Percentiles rank a stretch among this genome's conserved stretches.
These are phyloP conservation scores for Yueomyces sinensis DNA, from an alignment of 805 yeast species.

Conservation along the genomic window DNA sequence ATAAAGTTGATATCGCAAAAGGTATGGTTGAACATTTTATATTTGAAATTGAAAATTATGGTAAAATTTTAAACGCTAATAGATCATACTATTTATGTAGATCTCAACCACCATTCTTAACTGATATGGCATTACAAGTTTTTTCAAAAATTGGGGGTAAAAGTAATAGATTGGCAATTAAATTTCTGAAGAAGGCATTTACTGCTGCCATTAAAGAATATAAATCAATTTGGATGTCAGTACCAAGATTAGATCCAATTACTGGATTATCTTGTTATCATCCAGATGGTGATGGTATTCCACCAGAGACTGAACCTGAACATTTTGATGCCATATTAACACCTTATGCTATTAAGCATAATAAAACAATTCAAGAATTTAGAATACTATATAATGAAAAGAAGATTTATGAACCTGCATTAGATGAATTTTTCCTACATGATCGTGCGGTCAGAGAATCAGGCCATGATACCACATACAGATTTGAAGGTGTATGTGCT, in stretches of 20 bases:
- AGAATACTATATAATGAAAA: slow-evolving; percentile 56
- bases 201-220: slow-evolving; percentile 82
- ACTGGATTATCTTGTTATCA: slow-evolving; percentile 83
- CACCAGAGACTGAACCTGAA: slow-evolving; percentile 89
- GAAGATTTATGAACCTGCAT: slow-evolving; percentile 52
- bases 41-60: slow-evolving; percentile 81
- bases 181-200: slow-evolving; percentile 51
- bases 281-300: slow-evolving; percentile 86
- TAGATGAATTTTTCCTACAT: slow-evolving; percentile 80
- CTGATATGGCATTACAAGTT: slow-evolving; percentile 76
- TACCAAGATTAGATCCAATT: slow-evolving; percentile 57
- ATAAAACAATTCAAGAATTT: slow-evolving; percentile 46
- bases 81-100: slow-evolving; percentile 82
- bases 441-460: slow-evolving; percentile 93
- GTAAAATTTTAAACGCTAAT: slow-evolving; percentile 88
- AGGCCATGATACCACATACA: slow-evolving; percentile 89
- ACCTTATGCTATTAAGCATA: slow-evolving; percentile 56
- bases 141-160: slow-evolving; percentile 44
- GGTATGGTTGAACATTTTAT: slow-evolving; percentile 90
- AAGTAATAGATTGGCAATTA: slow-evolving; percentile 35
- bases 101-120: slow-evolving; percentile 92
- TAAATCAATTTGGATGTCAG: slow-evolving; percentile 59
- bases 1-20: slow-evolving; percentile 54
- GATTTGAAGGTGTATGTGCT: slow-evolving; percentile 85
- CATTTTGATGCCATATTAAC: slow-evolving; percentile 65